Conservation (phyloP, 192 early-diverging fungal species). For the Endogone sp. region DNA sequence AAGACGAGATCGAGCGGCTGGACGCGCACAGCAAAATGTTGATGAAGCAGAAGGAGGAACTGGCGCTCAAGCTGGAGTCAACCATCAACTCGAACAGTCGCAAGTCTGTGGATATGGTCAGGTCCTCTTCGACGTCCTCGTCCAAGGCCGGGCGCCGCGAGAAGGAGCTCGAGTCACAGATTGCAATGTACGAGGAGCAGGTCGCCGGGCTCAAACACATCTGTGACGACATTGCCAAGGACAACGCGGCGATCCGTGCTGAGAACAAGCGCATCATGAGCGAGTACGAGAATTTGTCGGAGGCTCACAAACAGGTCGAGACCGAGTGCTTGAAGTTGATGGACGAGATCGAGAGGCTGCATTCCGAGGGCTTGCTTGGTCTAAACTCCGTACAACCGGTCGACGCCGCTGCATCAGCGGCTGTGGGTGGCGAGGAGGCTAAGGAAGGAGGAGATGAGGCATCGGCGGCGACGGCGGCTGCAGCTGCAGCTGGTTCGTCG, state of each 20-base stretch:
- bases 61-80: conserved; percentile 6
- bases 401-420: background rate
- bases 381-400: conserved; percentile 2
- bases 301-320: conserved; percentile 64
- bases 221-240: conserved; percentile 41
- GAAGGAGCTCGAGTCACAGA: conserved; percentile 20
- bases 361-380: conserved; percentile 43
- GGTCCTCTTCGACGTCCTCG: background rate
- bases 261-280: conserved; percentile 50
- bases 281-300: conserved; percentile 49
- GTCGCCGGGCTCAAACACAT: conserved; percentile 40
- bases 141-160: conserved; percentile 2
- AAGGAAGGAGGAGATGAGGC: conserved; percentile 13
- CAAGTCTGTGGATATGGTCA: conserved; percentile 2
- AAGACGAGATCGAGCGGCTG: conserved; percentile 43
- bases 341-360: conserved; percentile 73
- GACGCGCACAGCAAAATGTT: conserved; percentile 35
- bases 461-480: conserved; percentile 7
- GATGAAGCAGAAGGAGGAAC: conserved; percentile 24
- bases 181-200: conserved; percentile 35
- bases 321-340: conserved; percentile 68
- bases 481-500: conserved; percentile 4
- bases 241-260: conserved; percentile 40
- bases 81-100: background rate
- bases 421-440: conserved; percentile 3